Evolutionary conservation across 805 yeast genomes (phyloP).

Genomic region (Nakazawaea ishiwadae): DNA sequence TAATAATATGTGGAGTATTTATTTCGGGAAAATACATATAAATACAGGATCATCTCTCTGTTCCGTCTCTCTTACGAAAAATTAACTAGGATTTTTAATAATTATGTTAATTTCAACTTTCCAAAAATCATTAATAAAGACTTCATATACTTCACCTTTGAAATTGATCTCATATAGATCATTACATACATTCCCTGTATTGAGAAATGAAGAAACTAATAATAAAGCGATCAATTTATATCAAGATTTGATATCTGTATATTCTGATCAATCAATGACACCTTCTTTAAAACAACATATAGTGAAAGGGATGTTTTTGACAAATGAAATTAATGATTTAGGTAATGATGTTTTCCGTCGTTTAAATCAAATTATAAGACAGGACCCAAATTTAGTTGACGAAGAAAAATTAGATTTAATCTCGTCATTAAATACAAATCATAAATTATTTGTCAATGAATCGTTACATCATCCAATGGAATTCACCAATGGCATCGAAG

Average conservation of each 20-base stretch:
- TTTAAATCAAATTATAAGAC: constrained; percentile 34
- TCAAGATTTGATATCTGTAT: constrained; percentile 4
- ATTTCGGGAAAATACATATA: too few species aligned
- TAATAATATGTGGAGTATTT: too few species aligned
- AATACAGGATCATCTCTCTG: too few species aligned
- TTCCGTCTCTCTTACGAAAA: too few species aligned
- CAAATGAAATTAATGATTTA: constrained; percentile 31
- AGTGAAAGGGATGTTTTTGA: constrained; percentile 13
- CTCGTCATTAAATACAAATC: constrained; percentile 2
- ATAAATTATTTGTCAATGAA: neutral
- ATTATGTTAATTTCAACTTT: too few species aligned
- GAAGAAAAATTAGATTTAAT: constrained; percentile 9
- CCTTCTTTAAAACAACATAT: constrained; percentile 2
- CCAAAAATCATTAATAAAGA: too few species aligned
- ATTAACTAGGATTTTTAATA: too few species aligned
- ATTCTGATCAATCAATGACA: constrained; percentile 8
- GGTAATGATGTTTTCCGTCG: constrained; percentile 30
- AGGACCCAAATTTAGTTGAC: constrained; percentile 31
- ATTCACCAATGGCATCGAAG: neutral
- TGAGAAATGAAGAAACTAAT: constrained; percentile 1
- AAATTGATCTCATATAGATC: neutral
- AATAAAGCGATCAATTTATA: constrained; percentile 5
- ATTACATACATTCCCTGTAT: neutral
- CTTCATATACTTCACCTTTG: too few species aligned
- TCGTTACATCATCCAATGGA: neutral